These are phyloP conservation scores for Pholiota molesta DNA, from an alignment of 768 basidiomycete genomes.

Conservation along the genomic window DNA sequence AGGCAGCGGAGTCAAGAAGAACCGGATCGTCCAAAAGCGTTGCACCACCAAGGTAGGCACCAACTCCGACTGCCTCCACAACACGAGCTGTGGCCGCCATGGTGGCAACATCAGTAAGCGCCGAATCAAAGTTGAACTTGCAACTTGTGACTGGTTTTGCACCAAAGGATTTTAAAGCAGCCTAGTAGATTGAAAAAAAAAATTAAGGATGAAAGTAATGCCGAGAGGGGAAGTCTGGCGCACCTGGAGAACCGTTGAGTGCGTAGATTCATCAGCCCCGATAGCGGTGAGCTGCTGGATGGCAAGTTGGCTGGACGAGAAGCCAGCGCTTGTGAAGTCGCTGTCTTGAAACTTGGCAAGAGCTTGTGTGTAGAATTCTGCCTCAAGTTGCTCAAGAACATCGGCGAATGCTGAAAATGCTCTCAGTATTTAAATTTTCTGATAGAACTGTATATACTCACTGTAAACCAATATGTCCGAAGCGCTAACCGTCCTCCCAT, in stretches of 20 bases:
- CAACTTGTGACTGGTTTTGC: slow-evolving; percentile 57
- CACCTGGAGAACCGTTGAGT: slow-evolving; percentile 58
- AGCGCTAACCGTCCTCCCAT: slow-evolving; percentile 38
- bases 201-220: not conserved
- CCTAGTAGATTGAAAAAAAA: slow-evolving; percentile 28
- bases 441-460: slow-evolving; percentile 36
- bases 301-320: slow-evolving; percentile 53
- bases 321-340: slow-evolving; percentile 71
- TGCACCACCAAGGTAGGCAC: slow-evolving; percentile 77
- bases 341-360: slow-evolving; percentile 62
- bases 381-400: slow-evolving; percentile 76
- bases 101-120: slow-evolving; percentile 63
- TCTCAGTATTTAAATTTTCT: slow-evolving; percentile 1
- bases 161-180: slow-evolving; percentile 56
- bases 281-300: slow-evolving; percentile 65
- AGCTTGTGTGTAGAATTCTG: slow-evolving; percentile 67
- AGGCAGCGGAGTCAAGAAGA: slow-evolving; percentile 65
- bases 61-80: slow-evolving; percentile 76
- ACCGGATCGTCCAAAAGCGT: slow-evolving; percentile 61
- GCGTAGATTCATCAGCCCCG: slow-evolving; percentile 62
- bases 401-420: slow-evolving; percentile 65
- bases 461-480: slow-evolving; percentile 61
- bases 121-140: slow-evolving; percentile 68
- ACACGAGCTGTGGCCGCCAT: slow-evolving; percentile 75
- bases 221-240: not conserved